Evolutionary conservation across 768 basidiomycete genomes (phyloP), one percentile per base, ranked within the genome.

Genomic region (Mycena filopes): DNA sequence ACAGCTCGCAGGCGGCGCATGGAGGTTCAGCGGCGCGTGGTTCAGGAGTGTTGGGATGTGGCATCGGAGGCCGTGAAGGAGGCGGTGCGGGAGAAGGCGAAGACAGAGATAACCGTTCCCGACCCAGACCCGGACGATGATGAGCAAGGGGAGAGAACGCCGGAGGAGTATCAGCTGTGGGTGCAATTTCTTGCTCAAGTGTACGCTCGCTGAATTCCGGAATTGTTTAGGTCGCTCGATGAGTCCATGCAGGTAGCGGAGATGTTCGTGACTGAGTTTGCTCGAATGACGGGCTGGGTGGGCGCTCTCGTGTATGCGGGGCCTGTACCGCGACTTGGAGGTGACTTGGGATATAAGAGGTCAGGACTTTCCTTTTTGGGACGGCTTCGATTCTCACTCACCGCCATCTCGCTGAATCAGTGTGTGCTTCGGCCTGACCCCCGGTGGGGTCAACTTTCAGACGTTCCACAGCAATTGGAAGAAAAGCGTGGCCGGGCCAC

Each of bases 271-370:
- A 11, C 2, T 7, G 42, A 48, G 42, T 53, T 61, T 16, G 8
- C 20, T 4, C 21, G 15, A 25, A 61, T 61, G 60, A 51, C 51
- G n/a, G 60, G 60, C 3, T 61, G 60, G 60, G 43, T 61, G 29
- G 60, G 59, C 0, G 21, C 16, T 1, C 21, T 48, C 5, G n/a
- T 54, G 13, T 61, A 26, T 21, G 51, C 26, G 16, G 60, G 60
- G 11, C 60, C 60, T 5, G 38, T 61, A 3, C 60, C 59, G 12
- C 28, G 33, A 2, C 13, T 31, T 2, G 23, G 23, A n/a, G 60
- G 60, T 13, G 42, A 53, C 11, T 7, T 61, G 13, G 60, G 41
- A 23, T n/a, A 53, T 8, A 53, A 61, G 33, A 38, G 25, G 60
- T 61, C 8, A 1, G n/a, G 60, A 23, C n/a, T 16, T 41, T 21